Base-by-base conservation (phyloP, 805 yeast genomes). In the Priceomyces carsonii region DNA sequence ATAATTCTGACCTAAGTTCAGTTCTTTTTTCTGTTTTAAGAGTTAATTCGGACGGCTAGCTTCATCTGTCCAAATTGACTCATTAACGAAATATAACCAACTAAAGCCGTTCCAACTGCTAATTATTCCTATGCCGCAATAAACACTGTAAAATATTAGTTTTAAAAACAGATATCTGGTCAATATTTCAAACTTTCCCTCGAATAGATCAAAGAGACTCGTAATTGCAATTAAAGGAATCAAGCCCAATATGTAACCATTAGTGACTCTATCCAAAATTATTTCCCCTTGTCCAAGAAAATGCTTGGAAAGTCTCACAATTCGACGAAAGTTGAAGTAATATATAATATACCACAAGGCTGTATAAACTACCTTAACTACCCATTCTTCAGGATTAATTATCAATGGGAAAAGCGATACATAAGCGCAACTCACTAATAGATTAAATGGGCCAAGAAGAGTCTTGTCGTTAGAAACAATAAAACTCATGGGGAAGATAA, bases 21-120 rank as follows among this genome's bases (percentile, higher is more conserved):
- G n/a, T n/a, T n/a, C n/a, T n/a, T n/a, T n/a, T n/a, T n/a, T n/a
- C n/a, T n/a, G n/a, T n/a, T n/a, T n/a, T n/a, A n/a, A n/a, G n/a
- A n/a, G n/a, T n/a, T n/a, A n/a, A n/a, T n/a, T n/a, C n/a, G n/a
- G n/a, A n/a, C n/a, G n/a, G n/a, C n/a, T n/a, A n/a, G n/a, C n/a
- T n/a, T 47, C 40, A 29, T 47, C 47, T 13, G 46, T 64, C 88
- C 89, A 82, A 3, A 84, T 66, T 5, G 76, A 69, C 49, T 88
- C 95, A 53, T 85, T 90, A 36, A 86, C 79, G 57, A 88, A 86
- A 53, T 86, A 90, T 35, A 85, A 63, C 96, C 96, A 90, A 41
- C 85, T 80, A 46, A 89, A 75, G 6, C 95, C 93, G 44, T 83
- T 75, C 95, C 96, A 93, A 32, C 95, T 79, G 29, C 86, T 72